Base-by-base conservation (phyloP, 1,139 yeast genomes). In the Candida freyschussii region DNA sequence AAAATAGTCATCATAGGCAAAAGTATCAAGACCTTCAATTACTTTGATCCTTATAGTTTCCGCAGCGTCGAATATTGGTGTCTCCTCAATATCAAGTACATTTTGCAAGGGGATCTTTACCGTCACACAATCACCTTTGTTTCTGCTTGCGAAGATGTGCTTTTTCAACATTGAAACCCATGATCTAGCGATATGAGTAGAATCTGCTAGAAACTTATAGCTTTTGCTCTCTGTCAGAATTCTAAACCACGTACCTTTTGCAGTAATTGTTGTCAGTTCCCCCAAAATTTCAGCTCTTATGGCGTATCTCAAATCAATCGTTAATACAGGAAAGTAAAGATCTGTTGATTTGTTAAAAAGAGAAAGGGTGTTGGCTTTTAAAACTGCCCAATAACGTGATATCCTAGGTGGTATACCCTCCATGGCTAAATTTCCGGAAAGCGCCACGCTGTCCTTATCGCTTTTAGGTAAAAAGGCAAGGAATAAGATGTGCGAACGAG, bases 121-220 rank as follows among this genome's bases (percentile, higher is more conserved):
- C 23, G 83, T 72, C 8, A 86, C 94, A 41, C 80, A 79, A 46
- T 80, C 80, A 13, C 79, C 80, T 24, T 70, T 65, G 53, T 84
- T 83, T 30, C 83, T 66, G 32, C 81, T 71, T 7, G 87, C 68
- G 56, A 89, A 89, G 3, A 85, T 76, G 37, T 81, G 78, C 49
- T 83, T 84, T 42, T 84, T 83, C 30, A 89, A 59, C 13, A 72
- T 64, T 39, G 78, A 78, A 30, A 76, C 80, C 97, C 97, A 89
- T 25, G 77, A 73, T 37, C 82, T 67, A 0, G 96, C 96, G 6
- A 79, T 65, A 41, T 69, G 75, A 14, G 73, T 60, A 25, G 81
- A 78, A 48, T 87, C 96, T 1, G 95, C 82, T 41, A 71, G 71
- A 48, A 89, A 81, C 28, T 67, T 66, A 53, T 80, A 80, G 0